phyloP scores from a whole-genome alignment of 805 yeast species.

The Lachancea thermotolerans region DNA sequence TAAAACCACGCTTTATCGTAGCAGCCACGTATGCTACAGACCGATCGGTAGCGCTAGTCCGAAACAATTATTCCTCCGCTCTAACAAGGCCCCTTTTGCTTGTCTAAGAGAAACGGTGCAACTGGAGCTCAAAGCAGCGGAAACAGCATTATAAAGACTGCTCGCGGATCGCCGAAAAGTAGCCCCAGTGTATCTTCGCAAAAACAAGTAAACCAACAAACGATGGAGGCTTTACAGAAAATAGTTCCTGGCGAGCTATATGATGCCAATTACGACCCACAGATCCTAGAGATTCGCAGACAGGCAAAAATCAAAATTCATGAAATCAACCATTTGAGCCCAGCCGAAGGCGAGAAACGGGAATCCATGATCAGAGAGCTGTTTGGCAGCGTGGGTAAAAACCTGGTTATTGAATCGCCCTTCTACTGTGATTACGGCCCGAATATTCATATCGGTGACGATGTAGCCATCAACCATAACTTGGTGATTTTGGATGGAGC shows the following conservation, averaged over 20 bases:
- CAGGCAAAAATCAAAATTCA: constrained; percentile 3
- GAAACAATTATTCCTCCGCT: too few relatives aligned
- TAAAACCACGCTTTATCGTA: too few relatives aligned
- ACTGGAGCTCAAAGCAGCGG: too few relatives aligned
- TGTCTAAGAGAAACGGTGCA: too few relatives aligned
- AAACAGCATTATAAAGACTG: too few relatives aligned
- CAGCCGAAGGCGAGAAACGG: constrained; percentile 34
- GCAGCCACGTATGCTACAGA: too few relatives aligned
- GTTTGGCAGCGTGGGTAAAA: constrained; percentile 43
- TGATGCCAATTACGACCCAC: constrained; percentile 1
- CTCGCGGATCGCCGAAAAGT: too few relatives aligned
- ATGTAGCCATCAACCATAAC: constrained; percentile 56
- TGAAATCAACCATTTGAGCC: constrained; percentile 17
- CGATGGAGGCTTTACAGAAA: background rate
- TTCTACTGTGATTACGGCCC: constrained; percentile 60
- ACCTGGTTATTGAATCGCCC: constrained; percentile 48
- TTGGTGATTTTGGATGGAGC: constrained; percentile 50
- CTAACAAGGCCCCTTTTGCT: too few relatives aligned
- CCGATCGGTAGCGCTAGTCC: too few relatives aligned
- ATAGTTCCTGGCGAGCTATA: constrained; percentile 6
- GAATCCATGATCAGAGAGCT: constrained; percentile 32
- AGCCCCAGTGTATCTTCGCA: too few relatives aligned
- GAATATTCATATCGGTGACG: constrained; percentile 50
- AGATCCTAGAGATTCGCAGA: constrained; percentile 1
- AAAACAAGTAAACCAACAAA: too few relatives aligned